Evolutionary conservation across 257 asterid genomes (phyloP), one percentile per base, ranked within the genome.

Genomic region (Schizonepeta tenuifolia): DNA sequence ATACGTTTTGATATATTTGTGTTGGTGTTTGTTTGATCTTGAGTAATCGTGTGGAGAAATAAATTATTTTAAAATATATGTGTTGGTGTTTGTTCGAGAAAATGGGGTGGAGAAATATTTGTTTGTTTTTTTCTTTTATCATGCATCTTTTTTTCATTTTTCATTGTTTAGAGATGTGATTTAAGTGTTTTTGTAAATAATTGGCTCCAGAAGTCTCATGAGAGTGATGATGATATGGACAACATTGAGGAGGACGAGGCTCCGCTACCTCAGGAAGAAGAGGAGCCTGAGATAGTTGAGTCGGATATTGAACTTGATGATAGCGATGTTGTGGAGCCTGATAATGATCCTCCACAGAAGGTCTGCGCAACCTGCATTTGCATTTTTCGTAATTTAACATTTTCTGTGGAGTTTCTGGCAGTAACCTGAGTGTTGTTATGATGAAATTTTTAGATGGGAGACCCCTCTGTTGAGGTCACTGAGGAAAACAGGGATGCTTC

Each of bases 401-500:
- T 65, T 28, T 31, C 35, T 20, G 4, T 67, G 49, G 35, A 56
- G 24, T 38, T 70, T 60, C 21, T 51, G 40, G 47, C 69, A 26
- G 68, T 74, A 12, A 24, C 36, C 14, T 43, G 50, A 63, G 18
- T 54, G 21, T 57, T 66, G 38, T 24, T 51, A 49, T 5, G 6
- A 31, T 78, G 54, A 21, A 43, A 72, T 65, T 74, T 76, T 56
- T 80, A 95, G 99, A 92, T 92, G 97, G 99, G 99, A 49, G 98
- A 91, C 67, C 55, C 98, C 9, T 88, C 96, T 4, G 83, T 80
- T 24, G 99, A 90, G 83, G 97, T 95, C 36, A 88, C 85, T 35
- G 99, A 92, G 73, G 98, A 95, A 80, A 77, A 78, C 68, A 92
- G 98, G 28, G 99, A 95, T 83, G 97, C 96, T 76, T 77, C 99